Evolutionary conservation across 495 filamentous ascomycete genomes (phyloP), one percentile per base, ranked within the genome.

Genomic region (Pyronema omphalodes): DNA sequence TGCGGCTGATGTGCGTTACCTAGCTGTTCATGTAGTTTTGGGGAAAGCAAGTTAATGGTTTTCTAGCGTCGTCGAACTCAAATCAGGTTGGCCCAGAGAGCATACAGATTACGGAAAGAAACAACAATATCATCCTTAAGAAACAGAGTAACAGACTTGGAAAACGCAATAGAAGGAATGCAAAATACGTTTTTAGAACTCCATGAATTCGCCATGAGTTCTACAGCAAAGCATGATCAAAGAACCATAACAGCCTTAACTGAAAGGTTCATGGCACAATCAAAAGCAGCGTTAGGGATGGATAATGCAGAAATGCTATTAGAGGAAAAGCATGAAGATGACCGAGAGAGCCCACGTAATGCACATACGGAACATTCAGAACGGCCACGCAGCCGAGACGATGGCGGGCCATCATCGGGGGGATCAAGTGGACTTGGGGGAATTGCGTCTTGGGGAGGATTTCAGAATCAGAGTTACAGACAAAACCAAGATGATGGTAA

Each of bases 91-190:
- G 86, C 86, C 8, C 86, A 93, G 62, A 74, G 86, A 35, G 85
- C 86, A 1, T 93, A 93, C 61, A 79, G 86, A 8, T 77, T 84
- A 57, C 79, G 86, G 12, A 89, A 91, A 63, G 85, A 93, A 63
- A 83, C 75, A 18, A 83, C 81, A 3, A 85, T 93, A 48, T 74
- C 76, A n/a, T 76, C 79, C 0, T 71, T 91, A 6, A 82, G 84
- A 55, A 72, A 72, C 37, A 73, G 77, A 50, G 82, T 88, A 19
- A 67, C 77, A 29, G 72, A 76, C 34, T 71, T 93, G 19, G 77
- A 82, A 53, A 69, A 70, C 5, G 73, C 76, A 2, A 80, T 87
- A 55, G 77, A 82, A 57, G 75, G 82, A 54, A 84, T 93, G 78
- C 82, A 79, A 66, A 77, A 74, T 50, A 73, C 78, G 0, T 87